Evolutionary conservation across 441 rosid species (phyloP), one percentile per base, ranked within the genome.

Genomic region (California macrophylla): DNA sequence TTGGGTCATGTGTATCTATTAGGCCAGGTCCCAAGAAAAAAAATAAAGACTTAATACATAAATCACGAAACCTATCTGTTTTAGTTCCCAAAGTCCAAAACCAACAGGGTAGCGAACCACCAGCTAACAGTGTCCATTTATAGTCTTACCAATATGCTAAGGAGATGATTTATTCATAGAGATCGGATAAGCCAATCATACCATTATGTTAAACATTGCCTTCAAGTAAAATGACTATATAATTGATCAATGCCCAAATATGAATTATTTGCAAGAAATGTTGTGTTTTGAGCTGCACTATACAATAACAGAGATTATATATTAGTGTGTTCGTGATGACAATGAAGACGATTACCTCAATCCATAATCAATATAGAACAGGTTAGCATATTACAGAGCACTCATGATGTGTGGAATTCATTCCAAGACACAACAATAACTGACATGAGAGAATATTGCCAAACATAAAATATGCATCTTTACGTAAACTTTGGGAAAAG

Each of bases 381-480:
- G 5, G 24, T 23, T 29, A 63, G 2, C 66, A 63, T 15, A 29
- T n/a, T 1, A 29, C 23, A 24, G 26, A 30, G 20, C 40, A 29
- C 20, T 28, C 40, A 29, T 63, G 10, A 26, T 29, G 66, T 29
- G 28, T 63, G 40, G 21, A 28, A 63, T n/a, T 29, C 3, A 29
- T 6, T 16, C 66, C 21, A 63, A 29, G 7, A 7, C 38, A 63
- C 24, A n/a, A 6, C 3, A 54, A 54, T 54, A 8, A 54, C 26
- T 21, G 20, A 29, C 29, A n/a, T 9, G 40, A 15, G 23, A 29
- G 66, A 28, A 63, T 29, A 63, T 29, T 15, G 6, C 23, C 21
- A 63, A 60, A 12, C 23, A n/a, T 4, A 63, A 63, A 62, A 28
- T 63, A 63, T n/a, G 23, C 66, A 63, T 63, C 8, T 63, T 63